Conservation (phyloP, 2,329 filamentous ascomycete species). For the Talaromyces sp. region DNA sequence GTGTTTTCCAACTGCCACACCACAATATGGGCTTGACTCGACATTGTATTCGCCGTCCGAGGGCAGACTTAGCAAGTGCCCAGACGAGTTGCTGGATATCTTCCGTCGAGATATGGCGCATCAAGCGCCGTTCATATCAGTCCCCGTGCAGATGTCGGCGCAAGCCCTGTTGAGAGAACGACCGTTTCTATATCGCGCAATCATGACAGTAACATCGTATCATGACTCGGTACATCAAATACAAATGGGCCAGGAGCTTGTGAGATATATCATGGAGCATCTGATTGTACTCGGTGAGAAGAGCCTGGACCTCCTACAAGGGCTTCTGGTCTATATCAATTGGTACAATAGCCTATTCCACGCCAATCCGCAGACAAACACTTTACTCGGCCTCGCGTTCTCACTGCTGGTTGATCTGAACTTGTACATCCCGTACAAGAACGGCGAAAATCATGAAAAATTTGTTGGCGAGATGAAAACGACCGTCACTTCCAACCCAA, state of each 20-base stretch:
- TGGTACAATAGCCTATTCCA: constrained; percentile 14
- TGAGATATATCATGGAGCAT: constrained; percentile 12
- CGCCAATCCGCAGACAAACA: constrained; percentile 3
- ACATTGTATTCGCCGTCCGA: constrained; percentile 1
- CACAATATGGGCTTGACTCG: constrained; percentile 8
- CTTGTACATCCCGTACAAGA: constrained; percentile 13
- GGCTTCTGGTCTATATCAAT: constrained; percentile 11
- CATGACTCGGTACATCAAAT: constrained; percentile 12
- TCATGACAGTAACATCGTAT: constrained; percentile 12
- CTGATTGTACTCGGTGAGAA: constrained; percentile 8
- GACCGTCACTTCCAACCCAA: constrained; percentile 13
- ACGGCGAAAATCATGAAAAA: constrained; percentile 2
- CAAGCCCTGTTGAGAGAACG: constrained; percentile 8
- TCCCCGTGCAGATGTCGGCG: constrained; percentile 10
- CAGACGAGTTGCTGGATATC: constrained; percentile 6
- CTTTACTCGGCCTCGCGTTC: constrained; percentile 7
- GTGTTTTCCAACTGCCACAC: constrained; percentile 4
- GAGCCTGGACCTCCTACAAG: constrained; percentile 9
- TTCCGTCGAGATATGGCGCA: constrained; percentile 12
- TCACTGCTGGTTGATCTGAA: constrained; percentile 10
- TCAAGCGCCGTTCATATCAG: constrained; percentile 11
- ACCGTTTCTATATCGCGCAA: constrained; percentile 11
- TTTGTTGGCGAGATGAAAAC: constrained; percentile 14
- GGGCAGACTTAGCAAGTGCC: constrained; percentile 2
- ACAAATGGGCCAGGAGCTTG: constrained; percentile 9